A percentile compares a stretch with the other conserved stretches of the same genome.
phyloP scores from a whole-genome alignment of 129 eudicot species.

The Lonicera japonica region DNA sequence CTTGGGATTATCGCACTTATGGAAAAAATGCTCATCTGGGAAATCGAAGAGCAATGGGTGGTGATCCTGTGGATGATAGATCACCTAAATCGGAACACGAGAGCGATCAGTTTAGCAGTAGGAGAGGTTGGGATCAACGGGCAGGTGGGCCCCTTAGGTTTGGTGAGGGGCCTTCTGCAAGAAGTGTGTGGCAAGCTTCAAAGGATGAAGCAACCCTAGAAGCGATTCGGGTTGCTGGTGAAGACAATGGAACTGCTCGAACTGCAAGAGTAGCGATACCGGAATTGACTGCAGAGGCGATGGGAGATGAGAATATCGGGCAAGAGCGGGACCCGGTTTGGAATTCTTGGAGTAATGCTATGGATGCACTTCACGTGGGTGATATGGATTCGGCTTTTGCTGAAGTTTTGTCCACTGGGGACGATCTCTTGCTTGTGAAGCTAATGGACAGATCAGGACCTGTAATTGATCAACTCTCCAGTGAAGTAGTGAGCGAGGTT shows the following conservation, averaged over 20 bases:
- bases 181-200: constrained; percentile 99
- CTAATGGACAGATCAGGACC: constrained; percentile 93
- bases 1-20: constrained; percentile 61
- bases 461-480: constrained; percentile 72
- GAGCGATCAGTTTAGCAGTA: constrained; percentile 40
- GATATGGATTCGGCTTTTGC: constrained; percentile 91
- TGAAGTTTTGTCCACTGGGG: constrained; percentile 79
- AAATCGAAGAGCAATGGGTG: constrained; percentile 41
- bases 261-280: constrained; percentile 72
- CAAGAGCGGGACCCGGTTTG: constrained; percentile 90
- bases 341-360: constrained; percentile 92
- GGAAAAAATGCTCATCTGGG: constrained; percentile 59
- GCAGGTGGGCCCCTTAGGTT: constrained; percentile 55
- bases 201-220: constrained; percentile 95
- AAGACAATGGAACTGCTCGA: constrained; percentile 70
- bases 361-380: constrained; percentile 91
- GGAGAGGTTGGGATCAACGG: constrained; percentile 84
- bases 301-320: constrained; percentile 54
- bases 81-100: constrained; percentile 65
- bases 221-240: constrained; percentile 95
- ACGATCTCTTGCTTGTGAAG: constrained; percentile 85
- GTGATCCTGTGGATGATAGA: constrained; percentile 41
- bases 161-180: constrained; percentile 98
- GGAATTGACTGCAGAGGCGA: constrained; percentile 78
- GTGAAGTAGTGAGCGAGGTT: constrained; percentile 71